A percentile compares a stretch with the other conserved stretches of the same genome.
These are phyloP conservation scores for Goffeauzyma gilvescens DNA, from an alignment of 768 basidiomycete genomes.

Conservation along the genomic window DNA sequence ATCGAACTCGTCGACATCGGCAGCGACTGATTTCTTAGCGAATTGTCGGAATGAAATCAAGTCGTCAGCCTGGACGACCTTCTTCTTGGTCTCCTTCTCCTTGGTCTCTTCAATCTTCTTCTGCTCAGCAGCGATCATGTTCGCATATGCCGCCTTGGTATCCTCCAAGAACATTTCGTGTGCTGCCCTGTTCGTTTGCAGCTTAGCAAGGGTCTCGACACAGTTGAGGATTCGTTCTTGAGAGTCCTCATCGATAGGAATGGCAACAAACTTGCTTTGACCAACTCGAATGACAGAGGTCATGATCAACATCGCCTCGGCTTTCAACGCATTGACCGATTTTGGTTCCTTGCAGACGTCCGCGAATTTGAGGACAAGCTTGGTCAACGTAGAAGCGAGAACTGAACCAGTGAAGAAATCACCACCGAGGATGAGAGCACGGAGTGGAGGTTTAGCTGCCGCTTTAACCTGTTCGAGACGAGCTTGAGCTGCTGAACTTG, in stretches of 20 bases:
- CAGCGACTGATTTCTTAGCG: constrained; percentile 70
- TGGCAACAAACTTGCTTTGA: constrained; percentile 81
- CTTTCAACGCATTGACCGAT: constrained; percentile 54
- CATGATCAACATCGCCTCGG: constrained; percentile 98
- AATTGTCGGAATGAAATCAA: constrained; percentile 81
- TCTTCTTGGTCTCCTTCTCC: constrained; percentile 51
- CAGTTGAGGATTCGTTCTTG: constrained; percentile 91
- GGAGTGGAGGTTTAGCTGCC: constrained; percentile 71
- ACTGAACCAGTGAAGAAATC: constrained; percentile 94
- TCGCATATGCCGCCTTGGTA: constrained; percentile 75
- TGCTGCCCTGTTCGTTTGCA: constrained; percentile 47
- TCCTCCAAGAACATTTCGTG: constrained; percentile 43
- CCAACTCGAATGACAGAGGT: constrained; percentile 89
- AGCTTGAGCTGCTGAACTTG: constrained; percentile 38
- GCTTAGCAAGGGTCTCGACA: constrained; percentile 74
- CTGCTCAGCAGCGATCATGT: constrained; percentile 87
- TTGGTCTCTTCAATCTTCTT: constrained; percentile 83
- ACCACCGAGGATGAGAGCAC: constrained; percentile 80
- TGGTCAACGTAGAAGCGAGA: constrained; percentile 72
- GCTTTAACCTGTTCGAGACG: constrained; percentile 64
- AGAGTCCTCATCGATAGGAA: constrained; percentile 96
- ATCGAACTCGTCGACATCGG: constrained; percentile 50
- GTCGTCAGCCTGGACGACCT: constrained; percentile 80
- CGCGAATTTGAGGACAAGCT: constrained; percentile 61
- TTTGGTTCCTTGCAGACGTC: constrained; percentile 38